Conservation (phyloP, 805 yeast species). For the Metschnikowia picachoensis region DNA sequence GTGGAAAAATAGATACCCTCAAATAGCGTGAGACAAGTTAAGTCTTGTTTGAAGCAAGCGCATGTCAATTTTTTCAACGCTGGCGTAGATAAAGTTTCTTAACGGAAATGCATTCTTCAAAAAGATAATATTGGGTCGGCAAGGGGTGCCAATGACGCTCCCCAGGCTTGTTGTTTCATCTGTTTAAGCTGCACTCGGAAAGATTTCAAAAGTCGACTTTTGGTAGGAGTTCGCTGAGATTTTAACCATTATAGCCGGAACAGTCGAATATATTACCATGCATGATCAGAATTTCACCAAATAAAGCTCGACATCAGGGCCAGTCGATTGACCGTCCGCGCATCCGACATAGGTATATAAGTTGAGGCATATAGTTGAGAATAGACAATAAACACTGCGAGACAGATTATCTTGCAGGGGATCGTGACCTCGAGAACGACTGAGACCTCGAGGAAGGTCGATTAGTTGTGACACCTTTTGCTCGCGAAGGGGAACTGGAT, state of each 20-base stretch:
- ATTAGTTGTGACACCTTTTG: neutral
- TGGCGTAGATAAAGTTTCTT: too few species aligned
- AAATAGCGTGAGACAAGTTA: too few species aligned
- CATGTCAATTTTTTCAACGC: too few species aligned
- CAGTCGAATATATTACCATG: constrained; percentile 35
- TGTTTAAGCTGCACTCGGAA: constrained; percentile 12
- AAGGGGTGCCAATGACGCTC: constrained; percentile 2
- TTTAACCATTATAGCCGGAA: constrained; percentile 38
- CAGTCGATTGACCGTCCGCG: neutral
- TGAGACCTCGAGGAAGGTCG: constrained; percentile 9
- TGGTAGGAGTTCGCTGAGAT: constrained; percentile 20
- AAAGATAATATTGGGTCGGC: neutral
- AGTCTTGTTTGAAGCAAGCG: too few species aligned
- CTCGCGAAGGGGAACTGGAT: neutral
- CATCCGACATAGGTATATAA: too few species aligned
- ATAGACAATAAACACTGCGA: too few species aligned
- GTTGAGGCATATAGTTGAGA: too few species aligned
- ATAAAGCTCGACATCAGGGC: constrained; percentile 20
- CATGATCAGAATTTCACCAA: constrained; percentile 37
- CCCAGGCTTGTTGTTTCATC: neutral
- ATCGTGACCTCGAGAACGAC: constrained; percentile 9
- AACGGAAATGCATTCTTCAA: too few species aligned
- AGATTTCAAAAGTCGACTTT: constrained; percentile 1
- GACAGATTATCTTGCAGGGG: neutral
- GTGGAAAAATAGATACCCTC: too few species aligned